phyloP scores from a whole-genome alignment of 2,329 filamentous ascomycete genomes.

The Dothistroma septosporum region DNA sequence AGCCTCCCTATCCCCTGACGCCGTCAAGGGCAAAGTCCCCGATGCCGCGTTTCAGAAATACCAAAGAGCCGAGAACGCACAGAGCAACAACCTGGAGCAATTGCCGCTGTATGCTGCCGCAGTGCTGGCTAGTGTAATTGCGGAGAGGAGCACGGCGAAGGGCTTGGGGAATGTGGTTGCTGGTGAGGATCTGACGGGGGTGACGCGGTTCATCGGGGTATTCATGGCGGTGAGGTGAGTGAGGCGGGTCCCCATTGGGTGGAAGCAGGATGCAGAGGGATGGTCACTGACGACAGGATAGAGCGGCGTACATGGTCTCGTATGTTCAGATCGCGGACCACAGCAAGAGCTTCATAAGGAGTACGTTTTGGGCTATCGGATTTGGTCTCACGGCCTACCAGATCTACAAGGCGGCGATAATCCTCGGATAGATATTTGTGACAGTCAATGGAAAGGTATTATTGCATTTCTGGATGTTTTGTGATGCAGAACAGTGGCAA shows the following conservation, averaged over 20 bases:
- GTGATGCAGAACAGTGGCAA: too few species aligned
- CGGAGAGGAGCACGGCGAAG: neutral
- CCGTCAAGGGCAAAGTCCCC: neutral
- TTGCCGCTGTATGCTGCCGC: neutral
- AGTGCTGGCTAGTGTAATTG: neutral
- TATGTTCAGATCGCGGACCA: neutral
- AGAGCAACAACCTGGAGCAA: neutral
- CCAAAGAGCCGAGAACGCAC: neutral
- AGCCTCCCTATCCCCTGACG: neutral
- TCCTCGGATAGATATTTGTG: neutral
- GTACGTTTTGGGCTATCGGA: neutral
- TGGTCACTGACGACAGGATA: neutral
- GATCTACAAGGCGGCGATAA: neutral
- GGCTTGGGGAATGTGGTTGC: neutral
- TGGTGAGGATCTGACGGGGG: neutral
- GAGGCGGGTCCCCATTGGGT: too few species aligned
- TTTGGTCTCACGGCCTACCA: neutral
- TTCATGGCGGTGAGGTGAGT: neutral
- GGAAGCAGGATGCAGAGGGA: neutral
- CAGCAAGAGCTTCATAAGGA: neutral
- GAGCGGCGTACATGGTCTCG: neutral
- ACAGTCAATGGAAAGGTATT: too few species aligned
- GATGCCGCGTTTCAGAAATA: neutral
- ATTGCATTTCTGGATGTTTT: too few species aligned
- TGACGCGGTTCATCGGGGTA: neutral